Evolutionary conservation across 148 eudicot species (phyloP).

Genomic region (Dianthus caryophyllus): DNA sequence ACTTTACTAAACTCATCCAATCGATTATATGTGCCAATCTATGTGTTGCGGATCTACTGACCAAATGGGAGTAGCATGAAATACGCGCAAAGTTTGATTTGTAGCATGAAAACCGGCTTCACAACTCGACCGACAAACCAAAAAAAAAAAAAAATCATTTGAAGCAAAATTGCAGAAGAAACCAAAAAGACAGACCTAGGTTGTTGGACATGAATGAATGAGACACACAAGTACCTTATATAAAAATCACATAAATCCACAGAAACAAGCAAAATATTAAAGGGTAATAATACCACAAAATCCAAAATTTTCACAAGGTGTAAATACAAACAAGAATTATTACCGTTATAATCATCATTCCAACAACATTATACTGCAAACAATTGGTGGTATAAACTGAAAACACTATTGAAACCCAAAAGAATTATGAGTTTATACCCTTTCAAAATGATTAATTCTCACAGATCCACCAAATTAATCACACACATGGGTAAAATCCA

Average conservation of each 20-base stretch:
- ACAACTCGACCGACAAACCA: background rate
- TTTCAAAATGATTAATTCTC: constrained; percentile 14
- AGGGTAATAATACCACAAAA: constrained; percentile 1
- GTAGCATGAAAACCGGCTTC: background rate
- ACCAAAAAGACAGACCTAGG: constrained; percentile 24
- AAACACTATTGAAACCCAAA: constrained; percentile 1
- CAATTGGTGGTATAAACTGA: background rate
- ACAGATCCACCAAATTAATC: background rate
- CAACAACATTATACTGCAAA: background rate
- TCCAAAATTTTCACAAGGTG: constrained; percentile 8
- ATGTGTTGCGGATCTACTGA: no score
- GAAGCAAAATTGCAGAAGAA: constrained; percentile 16
- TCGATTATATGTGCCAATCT: no score
- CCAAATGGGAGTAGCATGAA: no score
- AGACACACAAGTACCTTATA: constrained; percentile 18
- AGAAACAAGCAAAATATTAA: background rate
- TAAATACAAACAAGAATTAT: constrained; percentile 33
- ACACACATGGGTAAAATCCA: background rate
- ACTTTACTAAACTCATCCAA: no score
- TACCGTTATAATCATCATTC: constrained; percentile 29
- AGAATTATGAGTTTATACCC: background rate
- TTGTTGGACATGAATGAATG: constrained; percentile 16
- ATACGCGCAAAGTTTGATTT: background rate
- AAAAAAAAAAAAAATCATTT: constrained; percentile 13
- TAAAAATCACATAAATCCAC: constrained; percentile 14